Evolutionary conservation across 352 stramenopile species (phyloP), one percentile per base, ranked within the genome.

Genomic region (Phytophthora brassicae): DNA sequence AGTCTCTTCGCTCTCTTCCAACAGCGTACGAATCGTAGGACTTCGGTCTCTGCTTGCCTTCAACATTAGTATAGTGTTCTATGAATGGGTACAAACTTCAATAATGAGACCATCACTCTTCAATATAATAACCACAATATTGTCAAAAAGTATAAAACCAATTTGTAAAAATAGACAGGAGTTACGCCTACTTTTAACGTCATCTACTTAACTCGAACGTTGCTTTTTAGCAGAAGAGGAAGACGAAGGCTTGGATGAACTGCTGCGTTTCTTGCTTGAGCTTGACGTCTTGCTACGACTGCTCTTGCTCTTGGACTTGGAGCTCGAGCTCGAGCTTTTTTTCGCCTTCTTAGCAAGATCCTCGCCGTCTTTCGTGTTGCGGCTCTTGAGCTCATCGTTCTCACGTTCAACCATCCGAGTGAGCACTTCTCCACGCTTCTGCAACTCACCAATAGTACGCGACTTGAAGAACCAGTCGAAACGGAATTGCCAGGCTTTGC

Each of bases 401-500:
- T 98, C 93, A 38, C 88, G 90, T 75, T 98, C 93, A 23, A 99
- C 94, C 75, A 98, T 90, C 28, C 89, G 89, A 12, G 98, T 98
- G 24, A 99, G 79, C 13, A 96, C 77, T 66, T 99, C 96, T 13
- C 95, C 96, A 39, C 97, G 94, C 74, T 98, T 98, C 70, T 99
- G 95, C 24, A 99, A 88, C 77, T 99, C 97, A n/a, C 80, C 81
- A 23, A 97, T 96, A 60, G 92, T 99, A 38, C 97, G 84, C 29
- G 94, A 99, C 78, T 99, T 99, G 80, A 99, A 99, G 66, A 99
- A 99, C 97, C 97, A 99, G 73, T 99, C 95, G 59, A 99, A 99
- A 11, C 97, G 92, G 74, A 99, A 99, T 69, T 99, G 96, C 96
- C 95, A 99, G 16, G 96, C 94, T 50, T 97, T 96, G 59, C 92